Percentiles rank a stretch among this genome's conserved stretches.
These are phyloP conservation scores for Lasiodiplodia sp. DNA, from an alignment of 2,329 filamentous ascomycete species.

Conservation along the genomic window DNA sequence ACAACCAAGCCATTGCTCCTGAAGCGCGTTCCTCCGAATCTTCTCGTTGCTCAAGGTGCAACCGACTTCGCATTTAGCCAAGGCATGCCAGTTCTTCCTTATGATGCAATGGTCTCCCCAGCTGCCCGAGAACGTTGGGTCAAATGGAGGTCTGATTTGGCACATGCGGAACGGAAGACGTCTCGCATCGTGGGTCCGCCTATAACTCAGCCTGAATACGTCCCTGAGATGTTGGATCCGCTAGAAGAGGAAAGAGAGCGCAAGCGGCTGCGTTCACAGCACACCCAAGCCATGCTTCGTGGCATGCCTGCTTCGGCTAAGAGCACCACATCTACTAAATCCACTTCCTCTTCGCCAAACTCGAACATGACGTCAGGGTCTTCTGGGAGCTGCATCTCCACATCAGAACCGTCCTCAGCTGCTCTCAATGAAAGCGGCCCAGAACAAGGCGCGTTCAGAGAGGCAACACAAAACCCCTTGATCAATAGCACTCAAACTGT, in stretches of 20 bases:
- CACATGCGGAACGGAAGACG: constrained; percentile 63
- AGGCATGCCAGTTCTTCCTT: constrained; percentile 74
- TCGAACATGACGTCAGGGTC: constrained; percentile 6
- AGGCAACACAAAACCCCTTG: constrained; percentile 49
- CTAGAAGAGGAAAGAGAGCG: constrained; percentile 42
- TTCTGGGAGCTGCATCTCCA: neutral
- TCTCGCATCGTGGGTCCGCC: constrained; percentile 35
- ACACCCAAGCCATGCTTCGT: constrained; percentile 46
- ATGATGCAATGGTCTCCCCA: constrained; percentile 80
- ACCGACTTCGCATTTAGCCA: constrained; percentile 84
- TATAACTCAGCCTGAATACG: constrained; percentile 6
- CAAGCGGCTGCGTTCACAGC: constrained; percentile 45
- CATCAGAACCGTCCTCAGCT: neutral
- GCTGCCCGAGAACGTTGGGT: constrained; percentile 80
- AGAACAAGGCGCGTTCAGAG: constrained; percentile 25
- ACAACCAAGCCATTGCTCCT: constrained; percentile 81
- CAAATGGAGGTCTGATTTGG: constrained; percentile 77
- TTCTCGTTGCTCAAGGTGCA: constrained; percentile 86
- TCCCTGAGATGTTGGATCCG: constrained; percentile 33
- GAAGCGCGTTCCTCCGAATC: constrained; percentile 88
- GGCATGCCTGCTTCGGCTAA: constrained; percentile 30
- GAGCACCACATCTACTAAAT: neutral
- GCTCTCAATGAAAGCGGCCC: neutral
- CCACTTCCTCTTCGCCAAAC: neutral
- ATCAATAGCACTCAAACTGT: constrained; percentile 53